phyloP scores from a whole-genome alignment of 331 rosid species.

The Spiraea crenata region DNA sequence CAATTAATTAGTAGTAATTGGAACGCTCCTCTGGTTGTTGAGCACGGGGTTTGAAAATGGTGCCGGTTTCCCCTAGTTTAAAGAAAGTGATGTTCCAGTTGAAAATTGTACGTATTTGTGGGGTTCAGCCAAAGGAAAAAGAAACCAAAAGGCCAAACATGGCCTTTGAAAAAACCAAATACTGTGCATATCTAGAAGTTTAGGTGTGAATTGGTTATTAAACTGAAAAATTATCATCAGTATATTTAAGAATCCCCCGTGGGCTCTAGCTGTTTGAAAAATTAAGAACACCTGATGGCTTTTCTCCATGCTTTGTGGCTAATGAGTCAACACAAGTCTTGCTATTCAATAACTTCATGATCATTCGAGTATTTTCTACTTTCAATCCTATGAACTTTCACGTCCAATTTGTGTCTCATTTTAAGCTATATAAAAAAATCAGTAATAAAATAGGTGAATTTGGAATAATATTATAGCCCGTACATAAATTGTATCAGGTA shows the following conservation, averaged over 20 bases:
- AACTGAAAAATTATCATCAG: background rate
- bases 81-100: background rate
- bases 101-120: background rate
- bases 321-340: background rate
- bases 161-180: background rate
- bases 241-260: background rate
- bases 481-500: no score
- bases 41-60: slow-evolving; percentile 3
- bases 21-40: background rate
- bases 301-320: background rate
- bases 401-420: background rate
- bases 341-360: background rate
- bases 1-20: no score
- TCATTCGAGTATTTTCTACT: background rate
- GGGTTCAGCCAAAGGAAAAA: background rate
- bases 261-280: background rate
- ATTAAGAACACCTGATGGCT: background rate
- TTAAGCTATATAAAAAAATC: background rate
- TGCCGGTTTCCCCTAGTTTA: background rate
- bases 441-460: no score
- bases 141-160: background rate
- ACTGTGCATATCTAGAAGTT: background rate
- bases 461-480: no score
- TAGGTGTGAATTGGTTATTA: background rate
- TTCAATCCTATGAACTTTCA: background rate